A percentile compares a stretch with the other conserved stretches of the same genome.
phyloP scores from a whole-genome alignment of 306 rosid genomes.

The Coriaria nepalensis region DNA sequence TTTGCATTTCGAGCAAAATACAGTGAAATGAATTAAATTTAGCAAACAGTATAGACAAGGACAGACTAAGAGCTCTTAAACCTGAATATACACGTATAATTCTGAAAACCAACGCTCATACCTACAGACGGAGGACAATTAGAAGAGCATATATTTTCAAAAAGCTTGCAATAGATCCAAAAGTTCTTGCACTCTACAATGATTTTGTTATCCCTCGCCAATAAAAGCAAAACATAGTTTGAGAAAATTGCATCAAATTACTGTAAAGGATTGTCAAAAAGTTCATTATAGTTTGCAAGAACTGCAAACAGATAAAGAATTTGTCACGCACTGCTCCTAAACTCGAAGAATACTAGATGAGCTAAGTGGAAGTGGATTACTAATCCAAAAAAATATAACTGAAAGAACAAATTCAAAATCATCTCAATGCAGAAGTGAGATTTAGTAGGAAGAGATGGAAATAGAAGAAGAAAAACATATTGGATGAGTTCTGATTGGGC shows the following conservation, averaged over 20 bases:
- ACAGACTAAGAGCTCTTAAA: constrained; percentile 11
- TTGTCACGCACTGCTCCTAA: too few species aligned
- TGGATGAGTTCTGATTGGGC: constrained; percentile 75
- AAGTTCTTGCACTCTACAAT: too few species aligned
- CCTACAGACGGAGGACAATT: constrained; percentile 28
- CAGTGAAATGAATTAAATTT: background rate
- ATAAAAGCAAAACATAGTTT: too few species aligned
- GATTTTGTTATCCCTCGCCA: too few species aligned
- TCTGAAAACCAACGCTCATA: constrained; percentile 66
- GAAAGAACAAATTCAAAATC: too few species aligned
- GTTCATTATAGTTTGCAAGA: too few species aligned
- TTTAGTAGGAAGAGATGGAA: background rate
- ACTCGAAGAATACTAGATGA: too few species aligned
- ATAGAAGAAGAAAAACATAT: constrained; percentile 29
- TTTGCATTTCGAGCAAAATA: background rate
- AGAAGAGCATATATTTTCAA: constrained; percentile 4
- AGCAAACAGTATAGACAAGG: background rate
- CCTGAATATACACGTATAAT: constrained; percentile 66
- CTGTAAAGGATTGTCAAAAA: too few species aligned
- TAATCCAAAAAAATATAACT: too few species aligned
- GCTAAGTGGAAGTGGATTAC: too few species aligned
- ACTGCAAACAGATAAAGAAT: too few species aligned
- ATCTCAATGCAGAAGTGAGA: background rate
- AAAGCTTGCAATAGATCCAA: background rate
- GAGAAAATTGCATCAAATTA: too few species aligned